Conservation (phyloP, 2,329 filamentous ascomycete genomes). For the Rutstroemia sp. region DNA sequence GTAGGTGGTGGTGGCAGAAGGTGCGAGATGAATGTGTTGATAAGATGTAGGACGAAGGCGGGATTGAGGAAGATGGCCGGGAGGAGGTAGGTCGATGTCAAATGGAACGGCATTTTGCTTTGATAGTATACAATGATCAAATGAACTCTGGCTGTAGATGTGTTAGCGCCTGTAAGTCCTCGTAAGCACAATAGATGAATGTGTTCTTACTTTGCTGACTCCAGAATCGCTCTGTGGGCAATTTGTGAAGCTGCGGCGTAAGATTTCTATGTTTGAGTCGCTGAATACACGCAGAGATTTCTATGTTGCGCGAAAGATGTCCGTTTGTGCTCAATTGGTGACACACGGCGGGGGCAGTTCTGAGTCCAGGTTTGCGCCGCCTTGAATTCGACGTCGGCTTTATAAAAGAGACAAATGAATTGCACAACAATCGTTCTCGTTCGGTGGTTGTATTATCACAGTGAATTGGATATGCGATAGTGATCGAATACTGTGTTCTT, state of each 20-base stretch:
- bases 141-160: neutral
- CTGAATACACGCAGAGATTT: neutral
- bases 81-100: slow-evolving; percentile 25
- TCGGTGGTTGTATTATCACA: neutral
- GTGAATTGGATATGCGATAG: neutral
- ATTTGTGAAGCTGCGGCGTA: neutral
- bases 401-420: neutral
- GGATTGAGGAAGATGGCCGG: slow-evolving; percentile 34
- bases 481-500: neutral
- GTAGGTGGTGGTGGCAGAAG: slow-evolving; percentile 26
- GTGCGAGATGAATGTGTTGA: slow-evolving; percentile 33
- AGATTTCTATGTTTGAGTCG: neutral
- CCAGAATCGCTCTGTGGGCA: neutral
- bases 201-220: neutral
- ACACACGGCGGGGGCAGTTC: neutral
- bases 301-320: neutral
- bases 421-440: neutral
- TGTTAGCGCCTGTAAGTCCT: neutral
- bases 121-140: neutral
- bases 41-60: slow-evolving; percentile 32
- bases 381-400: neutral
- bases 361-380: neutral
- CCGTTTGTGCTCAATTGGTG: neutral
- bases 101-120: slow-evolving; percentile 23
- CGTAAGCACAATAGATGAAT: neutral